Evolutionary conservation across 202 grass and related monocot genomes (phyloP), one percentile per base, ranked within the genome.

Genomic region (Brachypodium distachyon): DNA sequence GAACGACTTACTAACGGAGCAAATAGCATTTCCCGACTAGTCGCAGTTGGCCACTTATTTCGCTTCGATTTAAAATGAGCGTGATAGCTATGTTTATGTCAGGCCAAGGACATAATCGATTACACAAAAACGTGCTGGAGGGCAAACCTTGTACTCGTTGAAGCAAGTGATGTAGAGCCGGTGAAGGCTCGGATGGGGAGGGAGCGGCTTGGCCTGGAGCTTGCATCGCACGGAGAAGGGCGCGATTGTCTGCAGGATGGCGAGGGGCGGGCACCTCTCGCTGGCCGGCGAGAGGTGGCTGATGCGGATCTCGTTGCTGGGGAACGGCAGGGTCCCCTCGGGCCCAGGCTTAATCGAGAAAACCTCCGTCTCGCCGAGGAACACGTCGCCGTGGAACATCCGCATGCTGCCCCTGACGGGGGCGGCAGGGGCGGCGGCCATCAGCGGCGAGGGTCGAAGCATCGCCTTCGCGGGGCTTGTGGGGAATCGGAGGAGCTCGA

Each of bases 201-300:
- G 75, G 16, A 72, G 52, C 41, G 69, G 78, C 63, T 91, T 99
- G 56, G 89, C 83, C 74, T 89, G 89, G 34, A 99, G 76, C 78
- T 99, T 99, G 85, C 91, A 99, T 27, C 96, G 96, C 43, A 93
- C 85, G 26, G 85, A 81, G 85, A 96, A 96, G 59, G 96, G 89
- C 65, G 89, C 89, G 61, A 99, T 87, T 44, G 89, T 87, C 73
- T 99, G 91, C 25, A 99, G 96, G 67, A 95, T 84, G 60, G 92
- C 80, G 66, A 96, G 92, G 4, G 96, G 96, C 74, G 83, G 92
- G 83, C 89, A 93, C 62, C 96, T 78, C 74, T 93, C 89, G 89
- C 96, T 92, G 38, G 41, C 1, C 37, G 85, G 92, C 31, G 96
- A 95, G 49, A 99, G 78, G 85, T 96, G 89, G 83, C 84, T 85